Evolutionary conservation across 1,284 basidiomycete genomes (phyloP), one percentile per base, ranked within the genome.

Genomic region (Leccinum subrobustum): DNA sequence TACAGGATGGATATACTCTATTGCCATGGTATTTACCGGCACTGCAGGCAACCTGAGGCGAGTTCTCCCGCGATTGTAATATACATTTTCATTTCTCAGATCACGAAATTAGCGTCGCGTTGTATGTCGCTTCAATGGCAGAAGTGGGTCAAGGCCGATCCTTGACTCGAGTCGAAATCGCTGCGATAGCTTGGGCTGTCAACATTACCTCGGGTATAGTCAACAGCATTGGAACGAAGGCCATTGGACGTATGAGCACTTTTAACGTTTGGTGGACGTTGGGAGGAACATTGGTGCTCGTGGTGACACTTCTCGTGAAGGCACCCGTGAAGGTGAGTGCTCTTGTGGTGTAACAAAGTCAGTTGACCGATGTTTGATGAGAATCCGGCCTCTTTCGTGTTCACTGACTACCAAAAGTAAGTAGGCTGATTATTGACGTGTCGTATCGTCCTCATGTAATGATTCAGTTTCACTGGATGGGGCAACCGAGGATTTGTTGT

Each of bases 201-300:
- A 85, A 86, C 67, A 79, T 86, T 42, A 68, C 76, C 8, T 83
- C 81, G 14, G 84, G 83, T 0, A 70, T 84, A 55, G 74, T 86
- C 63, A 86, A 82, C 63, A 80, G 81, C 0, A 66, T 83, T 25
- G 84, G 84, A 3, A 86, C 84, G 20, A 82, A 81, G 64, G 83
- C 81, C 1, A 83, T 86, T 50, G 82, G 83, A 1, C 73, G 76
- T 3, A 82, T 84, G 80, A 84, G 83, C 64, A 69, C 78, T 25
- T 81, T 84, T 70, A 83, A 82, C 62, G 74, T 86, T 18, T 86
- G 84, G 84, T 85, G 83, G 84, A 86, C 83, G 6, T 73, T 86
- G 2, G 81, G 81, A 35, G 84, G 84, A n/a, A 86, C 84, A 0
- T 72, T 85, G 25, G 79, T 85, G 37, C 76, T 86, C 31, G 81